Evolutionary conservation across 176 grass and related monocot species (phyloP).

Genomic region (Triticum monococcum): DNA sequence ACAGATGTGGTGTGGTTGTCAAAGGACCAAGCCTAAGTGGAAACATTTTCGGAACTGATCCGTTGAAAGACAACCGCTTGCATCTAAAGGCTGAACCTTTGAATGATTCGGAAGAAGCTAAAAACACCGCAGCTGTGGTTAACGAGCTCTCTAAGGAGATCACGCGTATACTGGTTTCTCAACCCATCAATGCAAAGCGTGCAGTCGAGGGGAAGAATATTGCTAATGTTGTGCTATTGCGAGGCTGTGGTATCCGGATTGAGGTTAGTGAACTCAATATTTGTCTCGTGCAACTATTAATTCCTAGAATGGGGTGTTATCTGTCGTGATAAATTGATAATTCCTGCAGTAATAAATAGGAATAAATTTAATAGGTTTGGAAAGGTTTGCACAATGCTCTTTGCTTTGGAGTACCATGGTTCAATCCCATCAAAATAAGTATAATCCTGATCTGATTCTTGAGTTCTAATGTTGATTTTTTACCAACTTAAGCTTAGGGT

Average conservation of each 20-base stretch:
- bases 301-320: neutral
- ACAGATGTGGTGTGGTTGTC: conserved; percentile 96
- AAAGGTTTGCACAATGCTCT: neutral
- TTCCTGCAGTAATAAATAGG: too few relatives aligned
- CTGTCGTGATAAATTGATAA: too few relatives aligned
- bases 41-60: conserved; percentile 98
- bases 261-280: conserved; percentile 62
- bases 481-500: neutral
- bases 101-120: conserved; percentile 83
- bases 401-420: neutral
- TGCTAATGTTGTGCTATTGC: conserved; percentile 80
- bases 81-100: conserved; percentile 78
- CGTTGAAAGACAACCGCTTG: conserved; percentile 87
- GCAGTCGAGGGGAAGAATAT: conserved; percentile 74
- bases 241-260: conserved; percentile 90
- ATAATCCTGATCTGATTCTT: neutral
- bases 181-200: conserved; percentile 77
- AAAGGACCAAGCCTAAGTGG: conserved; percentile 91
- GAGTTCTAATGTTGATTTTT: neutral
- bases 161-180: conserved; percentile 62
- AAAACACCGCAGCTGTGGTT: conserved; percentile 76
- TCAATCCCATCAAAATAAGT: neutral
- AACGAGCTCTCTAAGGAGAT: conserved; percentile 95
- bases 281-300: neutral
- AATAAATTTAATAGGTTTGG: neutral